Base-by-base conservation (phyloP, 108 stramenopile species). In the Licmophora abbreviata region DNA sequence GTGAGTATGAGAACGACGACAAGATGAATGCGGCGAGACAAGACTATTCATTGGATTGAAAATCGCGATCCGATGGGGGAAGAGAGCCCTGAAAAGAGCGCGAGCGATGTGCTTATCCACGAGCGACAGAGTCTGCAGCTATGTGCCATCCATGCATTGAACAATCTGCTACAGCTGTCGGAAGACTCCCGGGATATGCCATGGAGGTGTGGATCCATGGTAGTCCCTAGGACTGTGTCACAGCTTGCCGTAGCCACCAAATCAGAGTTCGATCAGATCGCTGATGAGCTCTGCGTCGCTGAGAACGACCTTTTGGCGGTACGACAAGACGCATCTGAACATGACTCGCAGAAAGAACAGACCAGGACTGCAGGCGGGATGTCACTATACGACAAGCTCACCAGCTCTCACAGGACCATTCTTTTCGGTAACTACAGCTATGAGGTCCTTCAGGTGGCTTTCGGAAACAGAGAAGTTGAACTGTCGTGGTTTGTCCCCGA, bases 61-160 rank as follows among this genome's bases (percentile, higher is more conserved):
- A n/a, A n/a, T n/a, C n/a, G n/a, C n/a, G n/a, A n/a, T n/a, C n/a
- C n/a, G n/a, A n/a, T n/a, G n/a, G n/a, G n/a, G n/a, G n/a, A n/a
- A n/a, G n/a, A n/a, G n/a, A n/a, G n/a, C n/a, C 34, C 34, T 11
- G 34, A 35, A 12, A 35, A 12, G 11, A 35, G 34, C 34, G 34
- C 34, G 9, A 11, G 11, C 34, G 43, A 44, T 44, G 15, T n/a
- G 43, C 8, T 50, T 25, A 61, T 71, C 35, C 69, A 71, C 48
- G 69, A 71, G 29, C 37, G 65, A 42, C 69, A 71, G 66, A n/a
- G 36, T 1, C 41, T 59, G 47, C 69, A 71, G 31, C 27, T 71
- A 18, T 71, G 69, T 51, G 69, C 64, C 25, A 31, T 71, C 20
- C 69, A 71, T 42, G 37, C 64, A 1, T 51, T 71, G 4, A 71